Evolutionary conservation across 2,329 filamentous ascomycete species (phyloP), one percentile per base, ranked within the genome.

Genomic region (Trichoderma harzianum): DNA sequence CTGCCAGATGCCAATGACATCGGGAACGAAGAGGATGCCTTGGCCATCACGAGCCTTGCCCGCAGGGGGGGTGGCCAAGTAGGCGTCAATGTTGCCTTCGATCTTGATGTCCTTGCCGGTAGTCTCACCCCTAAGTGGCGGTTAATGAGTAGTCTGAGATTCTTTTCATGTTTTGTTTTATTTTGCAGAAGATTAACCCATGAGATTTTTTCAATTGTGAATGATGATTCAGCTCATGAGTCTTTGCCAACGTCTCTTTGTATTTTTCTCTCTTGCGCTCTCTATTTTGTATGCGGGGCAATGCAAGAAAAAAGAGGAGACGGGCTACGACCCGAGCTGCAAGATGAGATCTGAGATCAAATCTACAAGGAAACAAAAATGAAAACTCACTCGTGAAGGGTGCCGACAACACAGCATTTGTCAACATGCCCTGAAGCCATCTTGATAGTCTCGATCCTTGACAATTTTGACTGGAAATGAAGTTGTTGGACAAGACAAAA

Each of bases 371-470:
- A 14, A 34, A n/a, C 26, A 18, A 47, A 68, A 16, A 7, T 7
- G 6, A 39, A 26, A 24, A 82, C 87, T 77, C 80, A 88, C 86
- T 87, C 84, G 75, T 88, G 86, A 78, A 83, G 85, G 72, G 86
- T 80, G 72, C 86, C 87, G 69, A 84, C 76, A 36, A 82, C 82
- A 81, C 87, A 89, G 84, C 87, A 89, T 69, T 81, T 76, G 70
- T 77, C 84, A 14, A 87, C 86, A 69, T 84, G 82, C 75, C 87
- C 83, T 3, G 87, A 89, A 43, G 87, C 85, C 87, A 89, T 89
- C 43, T 74, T 66, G 34, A 61, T 68, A 60, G 62, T 47, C 51
- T 63, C n/a, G 65, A 34, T 62, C 39, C 8, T 30, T 1, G 36
- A 34, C 21, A n/a, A 21, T 39, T 51, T 3, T 18, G 34, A 43